Base-by-base conservation (phyloP, 768 basidiomycete species). In the Cubamyces sp. region DNA sequence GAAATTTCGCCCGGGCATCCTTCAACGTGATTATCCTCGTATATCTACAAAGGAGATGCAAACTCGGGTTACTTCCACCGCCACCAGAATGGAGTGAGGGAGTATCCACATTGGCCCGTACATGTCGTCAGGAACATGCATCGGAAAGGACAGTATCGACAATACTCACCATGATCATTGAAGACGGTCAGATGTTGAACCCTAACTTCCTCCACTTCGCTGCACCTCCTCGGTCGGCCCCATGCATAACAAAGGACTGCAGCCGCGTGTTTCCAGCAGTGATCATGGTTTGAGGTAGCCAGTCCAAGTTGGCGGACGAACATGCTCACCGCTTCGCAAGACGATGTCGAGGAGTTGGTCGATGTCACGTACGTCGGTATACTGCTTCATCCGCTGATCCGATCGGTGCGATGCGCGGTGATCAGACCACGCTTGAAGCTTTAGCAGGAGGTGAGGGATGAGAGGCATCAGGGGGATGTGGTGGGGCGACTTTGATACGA, bases 291-390 rank as follows among this genome's bases (percentile, higher is more conserved):
- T n/a, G 30, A 2, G 66, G 66, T 16, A 69, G 12, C 66, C 68
- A 69, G 16, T 12, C 15, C n/a, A 59, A 43, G 23, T 5, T 54
- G 9, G 37, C 14, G 30, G 30, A 34, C 26, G 23, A 18, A 65
- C 21, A 8, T 23, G 34, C 5, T 48, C 41, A 18, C 59, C 61
- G 2, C 57, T 25, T 11, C 57, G 54, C 11, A 37, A 21, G 7
- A 73, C 76, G n/a, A 81, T 65, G 15, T 67, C 61, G 54, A 83
- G 69, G 26, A 81, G 63, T 42, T 78, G 71, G 3, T 59, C 59
- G 40, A 83, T 75, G 61, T 82, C 81, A 12, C 61, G 56, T 25
- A 71, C 75, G 64, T 82, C 81, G 3, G 71, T 66, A 16, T 67
- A 65, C 50, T 76, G 72, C 65, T 82, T 83, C 9, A 50, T 60